Base-by-base conservation (phyloP, 192 early-diverging fungal species). In the Coemansia sp. region DNA sequence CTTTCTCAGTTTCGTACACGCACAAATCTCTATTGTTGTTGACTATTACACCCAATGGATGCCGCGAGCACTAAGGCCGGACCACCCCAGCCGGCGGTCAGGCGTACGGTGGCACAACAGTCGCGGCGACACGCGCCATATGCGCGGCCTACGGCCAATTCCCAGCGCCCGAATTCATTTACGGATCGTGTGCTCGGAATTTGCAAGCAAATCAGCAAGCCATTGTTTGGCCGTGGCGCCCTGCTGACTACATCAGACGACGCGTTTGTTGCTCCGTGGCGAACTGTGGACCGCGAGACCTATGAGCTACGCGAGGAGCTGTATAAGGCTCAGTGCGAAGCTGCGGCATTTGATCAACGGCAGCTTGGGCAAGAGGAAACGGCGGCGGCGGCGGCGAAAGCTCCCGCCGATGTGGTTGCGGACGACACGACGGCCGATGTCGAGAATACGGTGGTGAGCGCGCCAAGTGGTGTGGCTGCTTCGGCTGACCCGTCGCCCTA, bases 221-320 rank as follows among this genome's bases (percentile, higher is more conserved):
- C 81, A 3, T 27, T 83, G 11, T 69, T 83, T 41, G 59, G 66
- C 27, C 69, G 66, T 14, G 29, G 40, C 35, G 17, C 36, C 1
- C 14, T 7, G 41, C 59, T 64, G 10, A 41, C 50, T 0, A 53
- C 68, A 9, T 24, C 60, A 11, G 42, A 56, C 34, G 73, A 79
- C 64, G 70, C 70, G 27, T 79, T 84, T 60, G 48, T 59, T 16
- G 82, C 79, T 40, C 82, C 82, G 5, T 84, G 82, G 82, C 41
- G 70, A 41, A 71, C 73, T 34, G 82, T 70, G 3, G 76, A 74
- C 60, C 66, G 74, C 66, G 81, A 84, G 45, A 73, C 72, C 4
- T 37, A 68, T 17, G 67, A 77, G 66, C 66, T 82, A 6, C 70
- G 75, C 21, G 72, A 77, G 40, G 54, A 76, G 64, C 64, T 77